These are phyloP conservation scores for Chytridiales sp. DNA, from an alignment of 371 early-diverging fungal genomes.

Conservation along the genomic window DNA sequence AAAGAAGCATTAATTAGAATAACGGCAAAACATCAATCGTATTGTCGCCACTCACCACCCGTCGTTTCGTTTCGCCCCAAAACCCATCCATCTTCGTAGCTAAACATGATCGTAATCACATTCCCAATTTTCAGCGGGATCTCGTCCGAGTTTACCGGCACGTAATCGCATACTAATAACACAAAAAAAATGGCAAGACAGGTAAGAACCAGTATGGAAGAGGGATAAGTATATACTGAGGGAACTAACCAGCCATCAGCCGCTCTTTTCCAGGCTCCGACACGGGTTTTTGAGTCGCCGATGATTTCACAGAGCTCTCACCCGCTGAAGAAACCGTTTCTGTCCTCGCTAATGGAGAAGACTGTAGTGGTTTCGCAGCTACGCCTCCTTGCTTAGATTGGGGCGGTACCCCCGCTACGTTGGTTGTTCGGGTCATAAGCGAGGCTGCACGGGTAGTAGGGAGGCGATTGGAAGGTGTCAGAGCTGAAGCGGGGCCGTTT, in stretches of 20 bases:
- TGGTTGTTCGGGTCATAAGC: neutral
- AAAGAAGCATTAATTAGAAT: neutral
- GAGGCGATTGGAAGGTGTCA: neutral
- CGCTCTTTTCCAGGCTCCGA: neutral
- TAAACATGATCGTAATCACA: conserved; percentile 2
- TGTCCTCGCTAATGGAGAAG: neutral
- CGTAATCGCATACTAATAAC: conserved; percentile 1
- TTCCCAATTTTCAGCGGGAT: neutral
- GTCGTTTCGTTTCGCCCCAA: conserved; percentile 1
- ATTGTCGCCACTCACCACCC: neutral
- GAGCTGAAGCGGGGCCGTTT: neutral
- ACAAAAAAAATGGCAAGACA: no score
- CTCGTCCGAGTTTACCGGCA: neutral
- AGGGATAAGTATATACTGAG: neutral
- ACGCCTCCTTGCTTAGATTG: neutral
- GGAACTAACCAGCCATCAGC: neutral
- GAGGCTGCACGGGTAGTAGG: conserved; percentile 1
- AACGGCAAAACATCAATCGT: neutral
- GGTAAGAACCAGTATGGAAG: neutral
- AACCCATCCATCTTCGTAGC: conserved; percentile 8
- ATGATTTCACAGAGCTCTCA: no score
- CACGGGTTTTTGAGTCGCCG: neutral
- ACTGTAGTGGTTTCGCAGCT: neutral
- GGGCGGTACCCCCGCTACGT: neutral
- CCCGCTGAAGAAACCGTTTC: neutral